A percentile compares a stretch with the other conserved stretches of the same genome.
phyloP scores from a whole-genome alignment of 2,329 filamentous ascomycete genomes.

The Fusarium nodosum region DNA sequence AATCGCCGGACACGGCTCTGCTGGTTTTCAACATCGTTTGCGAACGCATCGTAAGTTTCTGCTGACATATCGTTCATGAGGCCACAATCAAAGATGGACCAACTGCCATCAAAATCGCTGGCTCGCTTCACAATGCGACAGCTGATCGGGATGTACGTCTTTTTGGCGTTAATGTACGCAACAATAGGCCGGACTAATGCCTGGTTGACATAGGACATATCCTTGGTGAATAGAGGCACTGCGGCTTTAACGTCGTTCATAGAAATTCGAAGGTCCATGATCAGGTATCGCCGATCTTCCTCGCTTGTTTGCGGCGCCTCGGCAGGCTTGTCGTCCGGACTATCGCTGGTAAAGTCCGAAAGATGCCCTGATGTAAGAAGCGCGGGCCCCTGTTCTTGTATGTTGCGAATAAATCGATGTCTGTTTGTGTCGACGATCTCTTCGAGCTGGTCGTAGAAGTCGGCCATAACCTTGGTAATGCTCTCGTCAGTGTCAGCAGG shows the following conservation, averaged over 20 bases:
- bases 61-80: slow-evolving; percentile 93
- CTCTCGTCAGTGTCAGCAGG: slow-evolving; percentile 89
- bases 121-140: slow-evolving; percentile 93
- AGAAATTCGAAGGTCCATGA: slow-evolving; percentile 95
- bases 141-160: slow-evolving; percentile 94
- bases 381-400: slow-evolving; percentile 48
- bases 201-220: slow-evolving; percentile 96
- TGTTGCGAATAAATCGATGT: slow-evolving; percentile 71
- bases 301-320: slow-evolving; percentile 47
- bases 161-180: slow-evolving; percentile 96
- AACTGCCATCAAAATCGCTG: slow-evolving; percentile 92
- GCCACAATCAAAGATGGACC: slow-evolving; percentile 94
- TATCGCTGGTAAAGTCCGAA: slow-evolving; percentile 49
- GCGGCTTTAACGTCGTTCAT: slow-evolving; percentile 94
- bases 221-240: slow-evolving; percentile 90
- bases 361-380: slow-evolving; percentile 53
- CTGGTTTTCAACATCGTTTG: slow-evolving; percentile 89
- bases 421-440: slow-evolving; percentile 87
- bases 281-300: slow-evolving; percentile 82
- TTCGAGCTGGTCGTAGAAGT: slow-evolving; percentile 96
- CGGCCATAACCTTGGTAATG: slow-evolving; percentile 93
- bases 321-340: slow-evolving; percentile 17
- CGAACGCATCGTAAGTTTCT: slow-evolving; percentile 96
- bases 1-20: slow-evolving; percentile 87
- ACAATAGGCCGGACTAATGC: slow-evolving; percentile 95